Conservation (phyloP, 768 basidiomycete species). For the Suillus weaverae region DNA sequence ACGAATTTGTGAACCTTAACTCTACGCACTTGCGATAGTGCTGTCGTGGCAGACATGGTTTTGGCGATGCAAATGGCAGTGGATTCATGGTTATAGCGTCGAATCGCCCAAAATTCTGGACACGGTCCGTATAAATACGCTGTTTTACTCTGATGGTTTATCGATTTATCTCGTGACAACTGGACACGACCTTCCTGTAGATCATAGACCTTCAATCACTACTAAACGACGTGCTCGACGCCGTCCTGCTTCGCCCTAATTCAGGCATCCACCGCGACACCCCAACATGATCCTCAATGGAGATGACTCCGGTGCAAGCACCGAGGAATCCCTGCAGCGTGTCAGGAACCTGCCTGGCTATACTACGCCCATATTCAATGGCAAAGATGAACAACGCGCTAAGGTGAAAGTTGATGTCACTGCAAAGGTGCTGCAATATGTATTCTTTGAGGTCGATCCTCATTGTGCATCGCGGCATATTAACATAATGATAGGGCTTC, state of each 20-base stretch:
- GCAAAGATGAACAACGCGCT: slow-evolving; percentile 85
- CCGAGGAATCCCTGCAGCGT: slow-evolving; percentile 55
- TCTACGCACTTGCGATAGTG: neutral
- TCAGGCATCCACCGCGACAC: slow-evolving; percentile 1
- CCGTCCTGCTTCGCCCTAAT: neutral
- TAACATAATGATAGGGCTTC: slow-evolving; percentile 65
- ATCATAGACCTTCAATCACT: neutral
- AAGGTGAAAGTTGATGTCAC: slow-evolving; percentile 77
- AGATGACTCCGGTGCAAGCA: slow-evolving; percentile 27
- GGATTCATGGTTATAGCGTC: neutral
- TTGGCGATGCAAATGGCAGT: neutral
- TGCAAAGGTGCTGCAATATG: slow-evolving; percentile 50
- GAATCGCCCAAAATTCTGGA: neutral
- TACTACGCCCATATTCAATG: slow-evolving; percentile 87
- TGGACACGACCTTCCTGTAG: neutral
- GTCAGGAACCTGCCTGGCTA: slow-evolving; percentile 86
- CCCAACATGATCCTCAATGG: slow-evolving; percentile 8
- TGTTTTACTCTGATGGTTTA: neutral
- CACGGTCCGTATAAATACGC: slow-evolving; percentile 27
- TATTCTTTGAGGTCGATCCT: neutral
- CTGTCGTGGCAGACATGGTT: slow-evolving; percentile 4
- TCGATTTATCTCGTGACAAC: neutral
- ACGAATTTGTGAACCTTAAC: neutral
- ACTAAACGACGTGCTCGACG: slow-evolving; percentile 8
- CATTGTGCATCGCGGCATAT: slow-evolving; percentile 1